Evolutionary conservation across 139 green algal species (phyloP), one percentile per base, ranked within the genome.

Genomic region (Chlorella sp.): DNA sequence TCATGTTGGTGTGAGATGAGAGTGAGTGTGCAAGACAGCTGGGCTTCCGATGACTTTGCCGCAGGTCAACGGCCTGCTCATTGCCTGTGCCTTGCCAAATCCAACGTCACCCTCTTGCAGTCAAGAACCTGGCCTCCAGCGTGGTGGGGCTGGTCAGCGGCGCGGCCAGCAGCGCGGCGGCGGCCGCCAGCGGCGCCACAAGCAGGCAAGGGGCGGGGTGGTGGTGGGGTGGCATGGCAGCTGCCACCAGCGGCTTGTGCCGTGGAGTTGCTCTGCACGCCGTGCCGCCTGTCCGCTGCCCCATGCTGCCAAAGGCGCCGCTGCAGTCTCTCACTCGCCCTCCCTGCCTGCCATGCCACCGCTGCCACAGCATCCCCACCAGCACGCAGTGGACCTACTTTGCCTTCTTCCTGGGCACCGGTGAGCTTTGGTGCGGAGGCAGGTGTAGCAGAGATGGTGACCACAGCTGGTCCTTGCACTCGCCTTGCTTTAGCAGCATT

Each of bases 301-400:
- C 9, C 56, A 26, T 14, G 56, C 7, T 65, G 56, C 5, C 60
- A 68, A 11, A 17, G 32, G 16, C 56, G 56, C 56, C 56, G 56
- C 56, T 20, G 56, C 3, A 20, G 30, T 16, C 56, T 20, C 56
- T 65, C 56, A 73, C 1, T 4, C 38, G 38, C 26, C 20, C 36
- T 32, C 19, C 69, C 69, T 48, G 5, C 40, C 28, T 41, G 36
- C 34, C 34, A 38, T 46, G 20, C 38, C 69, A 17, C 16, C 14
- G 26, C 43, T 34, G 20, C 19, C 65, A 62, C 87, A 92, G 85
- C 68, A 56, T 90, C 26, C 87, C 87, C 64, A 89, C 72, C 38
- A 77, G 72, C n/a, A 75, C 72, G 58, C 87, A 94, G 80, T 92
- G 87, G 62, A 85, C 85, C 20, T 93, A 94, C 84, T 96, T 95